Evolutionary conservation across 169 alveolate species (phyloP), one percentile per base, ranked within the genome.

Genomic region (Cryptosporidium meleagridis): DNA sequence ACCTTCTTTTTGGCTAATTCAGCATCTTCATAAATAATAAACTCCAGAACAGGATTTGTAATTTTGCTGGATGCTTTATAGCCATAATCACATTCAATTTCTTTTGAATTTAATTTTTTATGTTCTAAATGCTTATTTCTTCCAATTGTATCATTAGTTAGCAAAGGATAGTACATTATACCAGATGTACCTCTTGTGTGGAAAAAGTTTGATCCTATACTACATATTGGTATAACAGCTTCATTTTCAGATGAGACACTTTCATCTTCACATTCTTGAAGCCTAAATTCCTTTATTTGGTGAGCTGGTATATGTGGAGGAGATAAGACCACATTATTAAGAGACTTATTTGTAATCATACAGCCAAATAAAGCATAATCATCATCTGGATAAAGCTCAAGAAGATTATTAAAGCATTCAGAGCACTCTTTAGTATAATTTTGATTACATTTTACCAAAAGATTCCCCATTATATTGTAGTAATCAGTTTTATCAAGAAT

Each of bases 171-270:
- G 35, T 73, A 58, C 31, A 73, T 73, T 31, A 73, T 73, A 1
- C 86, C 86, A 6, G 86, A 73, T 3, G 86, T 55, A 39, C 86
- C 71, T 59, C 86, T 73, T 12, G 45, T 33, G 18, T 73, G 86
- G 35, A 39, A 73, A 73, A 55, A 73, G 33, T 39, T 21, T 14
- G 55, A 37, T 33, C 65, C 55, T 73, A 73, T 37, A 8, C 59
- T 31, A 73, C 59, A 37, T n/a, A 73, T 35, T 21, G 86, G 86
- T 33, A 55, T 16, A 4, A 73, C 86, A 1, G 67, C 18, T 21
- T 59, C 86, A 35, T 37, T 21, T 73, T 35, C 71, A 26, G 14
- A n/a, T 23, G 12, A 16, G 35, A 21, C 7, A 10, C 9, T 6
- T 26, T 55, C 37, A 26, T 21, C 37, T 14, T 71, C 21, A 5